These are phyloP conservation scores for Sarocladium oryzae DNA, from an alignment of 2,329 filamentous ascomycete species.

Conservation along the genomic window DNA sequence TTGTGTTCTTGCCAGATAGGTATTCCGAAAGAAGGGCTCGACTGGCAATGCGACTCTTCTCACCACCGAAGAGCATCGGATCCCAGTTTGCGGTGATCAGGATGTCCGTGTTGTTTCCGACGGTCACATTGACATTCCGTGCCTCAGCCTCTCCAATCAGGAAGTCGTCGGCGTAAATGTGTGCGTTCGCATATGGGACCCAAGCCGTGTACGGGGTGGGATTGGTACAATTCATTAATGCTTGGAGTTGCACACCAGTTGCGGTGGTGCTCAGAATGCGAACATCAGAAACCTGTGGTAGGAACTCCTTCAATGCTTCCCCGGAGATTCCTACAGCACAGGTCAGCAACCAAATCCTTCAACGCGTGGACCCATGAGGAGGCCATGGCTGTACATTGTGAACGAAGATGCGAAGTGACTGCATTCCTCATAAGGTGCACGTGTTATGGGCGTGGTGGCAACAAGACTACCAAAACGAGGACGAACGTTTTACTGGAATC, in stretches of 20 bases:
- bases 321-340: conserved; percentile 48
- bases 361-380: conserved; percentile 15
- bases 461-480: conserved; percentile 39
- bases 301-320: conserved; percentile 40
- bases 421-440: conserved; percentile 18
- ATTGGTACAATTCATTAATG: conserved; percentile 78
- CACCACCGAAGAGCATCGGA: conserved; percentile 55
- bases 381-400: conserved; percentile 13
- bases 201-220: conserved; percentile 78
- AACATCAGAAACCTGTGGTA: conserved; percentile 64
- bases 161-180: conserved; percentile 67
- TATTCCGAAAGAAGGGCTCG: conserved; percentile 76
- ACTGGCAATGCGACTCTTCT: conserved; percentile 59
- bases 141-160: conserved; percentile 69
- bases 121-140: conserved; percentile 53
- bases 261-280: conserved; percentile 66
- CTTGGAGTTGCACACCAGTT: conserved; percentile 64
- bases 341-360: conserved; percentile 25
- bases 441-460: conserved; percentile 13
- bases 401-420: conserved; percentile 23
- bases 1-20: conserved; percentile 81
- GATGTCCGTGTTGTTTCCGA: conserved; percentile 67
- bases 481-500: conserved; percentile 92
- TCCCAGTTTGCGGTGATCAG: conserved; percentile 67
- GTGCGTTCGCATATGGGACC: conserved; percentile 74